Evolutionary conservation across 495 filamentous ascomycete genomes (phyloP).

Genomic region (Cenococcum geophilum): DNA sequence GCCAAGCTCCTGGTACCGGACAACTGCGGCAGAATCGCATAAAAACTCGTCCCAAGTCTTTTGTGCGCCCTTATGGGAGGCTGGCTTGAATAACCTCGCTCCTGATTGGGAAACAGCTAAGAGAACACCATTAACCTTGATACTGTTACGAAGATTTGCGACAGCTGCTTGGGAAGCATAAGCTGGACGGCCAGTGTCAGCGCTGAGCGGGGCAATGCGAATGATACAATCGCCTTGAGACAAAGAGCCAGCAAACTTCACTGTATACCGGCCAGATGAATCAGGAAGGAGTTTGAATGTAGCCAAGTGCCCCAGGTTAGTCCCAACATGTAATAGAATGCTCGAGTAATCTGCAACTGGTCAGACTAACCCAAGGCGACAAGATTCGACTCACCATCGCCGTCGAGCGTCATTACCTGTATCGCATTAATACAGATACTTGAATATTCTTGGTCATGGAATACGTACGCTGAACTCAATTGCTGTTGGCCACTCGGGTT

Average conservation of each 20-base stretch:
- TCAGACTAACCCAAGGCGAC: not conserved
- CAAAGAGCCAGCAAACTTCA: slow-evolving; percentile 59
- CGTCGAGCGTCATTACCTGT: slow-evolving; percentile 74
- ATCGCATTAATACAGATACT: not conserved
- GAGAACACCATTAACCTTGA: slow-evolving; percentile 63
- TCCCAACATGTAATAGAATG: slow-evolving; percentile 87
- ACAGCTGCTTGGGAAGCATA: slow-evolving; percentile 67
- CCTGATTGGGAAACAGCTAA: slow-evolving; percentile 65
- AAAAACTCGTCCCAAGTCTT: slow-evolving; percentile 78
- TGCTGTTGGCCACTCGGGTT: slow-evolving; percentile 64
- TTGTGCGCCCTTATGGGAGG: slow-evolving; percentile 75
- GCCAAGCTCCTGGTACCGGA: slow-evolving; percentile 63
- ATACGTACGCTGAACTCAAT: slow-evolving; percentile 69
- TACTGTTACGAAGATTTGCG: slow-evolving; percentile 62
- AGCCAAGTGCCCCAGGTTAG: slow-evolving; percentile 69
- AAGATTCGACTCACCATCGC: slow-evolving; percentile 53
- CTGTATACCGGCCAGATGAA: slow-evolving; percentile 62
- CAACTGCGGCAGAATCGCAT: slow-evolving; percentile 70
- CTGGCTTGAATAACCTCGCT: slow-evolving; percentile 78
- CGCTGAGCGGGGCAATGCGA: slow-evolving; percentile 67
- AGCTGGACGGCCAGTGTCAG: slow-evolving; percentile 68
- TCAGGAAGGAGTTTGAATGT: slow-evolving; percentile 87
- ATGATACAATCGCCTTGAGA: slow-evolving; percentile 66
- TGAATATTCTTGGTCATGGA: not conserved
- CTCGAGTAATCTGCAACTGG: slow-evolving; percentile 67